Evolutionary conservation across 768 basidiomycete genomes (phyloP).

Genomic region (Amanita subjunquillea): DNA sequence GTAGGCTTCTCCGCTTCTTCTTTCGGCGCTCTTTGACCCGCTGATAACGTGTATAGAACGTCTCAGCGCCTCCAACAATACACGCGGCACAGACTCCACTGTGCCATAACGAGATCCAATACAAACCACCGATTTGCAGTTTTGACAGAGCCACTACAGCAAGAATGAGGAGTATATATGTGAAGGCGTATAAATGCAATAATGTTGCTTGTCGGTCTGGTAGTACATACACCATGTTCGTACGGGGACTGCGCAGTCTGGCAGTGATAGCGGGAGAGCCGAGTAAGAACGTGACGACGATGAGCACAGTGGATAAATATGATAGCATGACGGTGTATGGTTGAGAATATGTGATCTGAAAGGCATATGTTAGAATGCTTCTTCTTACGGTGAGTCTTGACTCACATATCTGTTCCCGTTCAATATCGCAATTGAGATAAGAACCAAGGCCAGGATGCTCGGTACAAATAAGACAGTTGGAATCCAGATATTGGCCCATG

Average conservation of each 20-base stretch:
- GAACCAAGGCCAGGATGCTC: not conserved
- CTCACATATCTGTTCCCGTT: conserved; percentile 45
- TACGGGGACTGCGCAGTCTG: conserved; percentile 9
- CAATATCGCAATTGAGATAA: not conserved
- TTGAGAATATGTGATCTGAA: conserved; percentile 51
- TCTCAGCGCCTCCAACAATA: conserved; percentile 26
- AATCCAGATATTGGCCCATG: conserved; percentile 5
- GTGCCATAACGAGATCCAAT: conserved; percentile 50
- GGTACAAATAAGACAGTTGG: not conserved
- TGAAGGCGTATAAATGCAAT: conserved; percentile 44
- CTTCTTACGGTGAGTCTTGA: conserved; percentile 10
- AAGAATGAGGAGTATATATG: conserved; percentile 46
- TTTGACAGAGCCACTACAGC: conserved; percentile 35
- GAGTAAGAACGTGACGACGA: conserved; percentile 32
- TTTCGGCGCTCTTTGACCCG: not conserved
- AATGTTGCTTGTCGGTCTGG: conserved; percentile 30
- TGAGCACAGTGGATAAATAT: conserved; percentile 37
- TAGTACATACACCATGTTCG: not conserved
- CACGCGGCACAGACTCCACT: conserved; percentile 30
- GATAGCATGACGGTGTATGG: conserved; percentile 42
- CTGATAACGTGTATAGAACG: conserved; percentile 2
- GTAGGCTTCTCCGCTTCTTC: not conserved
- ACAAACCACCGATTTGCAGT: conserved; percentile 38
- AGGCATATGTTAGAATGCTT: conserved; percentile 29
- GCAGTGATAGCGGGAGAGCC: conserved; percentile 21